phyloP scores from a whole-genome alignment of 2,329 filamentous ascomycete genomes.

The Fusarium decemcellulare region DNA sequence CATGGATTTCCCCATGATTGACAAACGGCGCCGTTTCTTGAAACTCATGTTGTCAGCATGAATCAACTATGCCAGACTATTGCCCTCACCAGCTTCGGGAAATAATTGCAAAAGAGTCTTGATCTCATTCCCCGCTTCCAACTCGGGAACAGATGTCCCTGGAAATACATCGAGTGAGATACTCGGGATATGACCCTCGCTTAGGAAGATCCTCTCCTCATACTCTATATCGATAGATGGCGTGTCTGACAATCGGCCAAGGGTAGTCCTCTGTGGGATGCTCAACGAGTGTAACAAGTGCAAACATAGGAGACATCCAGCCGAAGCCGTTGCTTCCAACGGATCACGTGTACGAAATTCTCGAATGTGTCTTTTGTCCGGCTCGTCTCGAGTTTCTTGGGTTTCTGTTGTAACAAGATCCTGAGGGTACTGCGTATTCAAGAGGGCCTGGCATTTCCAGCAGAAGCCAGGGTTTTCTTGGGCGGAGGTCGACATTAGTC shows the following conservation, averaged over 20 bases:
- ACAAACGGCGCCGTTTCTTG: no score
- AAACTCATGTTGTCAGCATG: not conserved
- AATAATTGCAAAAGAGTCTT: not conserved
- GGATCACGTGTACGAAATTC: not conserved
- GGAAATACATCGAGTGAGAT: not conserved
- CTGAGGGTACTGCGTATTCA: not conserved
- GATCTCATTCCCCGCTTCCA: not conserved
- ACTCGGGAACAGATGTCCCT: not conserved
- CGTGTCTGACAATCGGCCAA: not conserved
- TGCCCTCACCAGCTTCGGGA: not conserved
- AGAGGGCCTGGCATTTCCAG: conserved; percentile 1
- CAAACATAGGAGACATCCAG: not conserved
- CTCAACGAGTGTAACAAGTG: not conserved
- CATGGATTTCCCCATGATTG: no score
- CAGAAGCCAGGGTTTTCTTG: not conserved
- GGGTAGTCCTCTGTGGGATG: not conserved
- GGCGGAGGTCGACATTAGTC: not conserved
- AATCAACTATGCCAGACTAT: not conserved
- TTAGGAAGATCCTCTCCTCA: not conserved
- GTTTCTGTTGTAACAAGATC: no score
- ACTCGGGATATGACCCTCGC: not conserved
- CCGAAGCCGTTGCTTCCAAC: not conserved
- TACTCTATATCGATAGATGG: not conserved
- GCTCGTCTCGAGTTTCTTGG: no score
- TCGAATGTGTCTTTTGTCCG: no score